Percentiles rank a stretch among this genome's conserved stretches.
phyloP scores from a whole-genome alignment of 192 early-diverging fungal genomes.

The Backusella mclennaniae region DNA sequence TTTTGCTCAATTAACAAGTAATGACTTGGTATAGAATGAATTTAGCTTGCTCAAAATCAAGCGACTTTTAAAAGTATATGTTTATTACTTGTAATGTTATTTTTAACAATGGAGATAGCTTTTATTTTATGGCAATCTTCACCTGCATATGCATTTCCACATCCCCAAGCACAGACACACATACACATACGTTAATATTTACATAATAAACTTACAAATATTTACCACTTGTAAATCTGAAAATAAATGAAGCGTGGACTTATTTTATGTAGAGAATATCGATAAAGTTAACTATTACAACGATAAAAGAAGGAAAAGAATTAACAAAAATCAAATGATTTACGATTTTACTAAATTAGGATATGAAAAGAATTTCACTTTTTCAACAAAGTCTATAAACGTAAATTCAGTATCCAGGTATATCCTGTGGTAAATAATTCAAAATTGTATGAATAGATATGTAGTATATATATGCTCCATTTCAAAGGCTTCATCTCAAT shows the following conservation, averaged over 20 bases:
- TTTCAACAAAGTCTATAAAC: too few species aligned
- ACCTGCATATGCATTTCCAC: background rate
- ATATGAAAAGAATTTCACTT: background rate
- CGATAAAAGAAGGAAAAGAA: background rate
- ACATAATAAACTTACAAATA: background rate
- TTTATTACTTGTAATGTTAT: background rate
- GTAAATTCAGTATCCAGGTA: too few species aligned
- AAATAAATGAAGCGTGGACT: background rate
- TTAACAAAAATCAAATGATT: background rate
- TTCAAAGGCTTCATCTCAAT: too few species aligned
- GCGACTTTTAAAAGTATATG: background rate
- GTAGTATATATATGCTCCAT: too few species aligned
- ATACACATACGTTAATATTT: conserved; percentile 3
- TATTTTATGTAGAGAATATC: background rate
- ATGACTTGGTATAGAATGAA: background rate
- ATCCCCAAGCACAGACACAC: background rate
- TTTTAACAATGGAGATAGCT: background rate
- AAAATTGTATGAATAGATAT: too few species aligned
- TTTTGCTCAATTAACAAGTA: background rate
- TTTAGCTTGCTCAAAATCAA: background rate
- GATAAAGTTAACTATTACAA: background rate
- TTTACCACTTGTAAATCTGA: background rate
- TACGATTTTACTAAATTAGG: background rate
- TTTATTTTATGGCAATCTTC: background rate
- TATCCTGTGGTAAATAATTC: too few species aligned